phyloP scores from a whole-genome alignment of 2,329 filamentous ascomycete genomes.

The Alternaria arborescens region DNA sequence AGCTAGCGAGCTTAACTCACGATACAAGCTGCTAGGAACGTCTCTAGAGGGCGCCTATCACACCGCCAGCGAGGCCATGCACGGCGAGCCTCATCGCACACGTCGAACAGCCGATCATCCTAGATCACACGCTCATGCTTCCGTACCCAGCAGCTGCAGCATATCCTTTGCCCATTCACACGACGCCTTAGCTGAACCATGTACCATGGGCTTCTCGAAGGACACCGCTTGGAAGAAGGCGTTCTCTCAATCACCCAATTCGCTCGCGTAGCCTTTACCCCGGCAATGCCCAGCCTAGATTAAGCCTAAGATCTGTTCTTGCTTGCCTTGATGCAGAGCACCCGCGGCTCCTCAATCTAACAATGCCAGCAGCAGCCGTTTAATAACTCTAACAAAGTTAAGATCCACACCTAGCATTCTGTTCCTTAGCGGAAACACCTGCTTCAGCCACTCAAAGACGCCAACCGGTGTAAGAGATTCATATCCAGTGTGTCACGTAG shows the following conservation, averaged over 20 bases:
- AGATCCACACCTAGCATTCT: constrained; percentile 36
- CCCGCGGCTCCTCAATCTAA: constrained; percentile 21
- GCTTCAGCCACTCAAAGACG: constrained; percentile 3
- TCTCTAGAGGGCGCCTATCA: constrained; percentile 20
- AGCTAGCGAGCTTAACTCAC: constrained; percentile 15
- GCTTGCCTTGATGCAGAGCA: background rate
- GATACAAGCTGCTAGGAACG: constrained; percentile 25
- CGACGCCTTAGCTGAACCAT: constrained; percentile 18
- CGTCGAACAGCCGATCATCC: constrained; percentile 20
- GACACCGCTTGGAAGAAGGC: constrained; percentile 34
- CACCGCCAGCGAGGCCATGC: constrained; percentile 30
- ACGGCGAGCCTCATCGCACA: constrained; percentile 26
- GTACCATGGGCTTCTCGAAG: constrained; percentile 38
- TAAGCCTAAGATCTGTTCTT: constrained; percentile 46
- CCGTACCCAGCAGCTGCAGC: constrained; percentile 20
- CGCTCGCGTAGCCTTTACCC: constrained; percentile 12
- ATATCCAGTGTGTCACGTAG: constrained; percentile 11
- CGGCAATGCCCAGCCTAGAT: constrained; percentile 33
- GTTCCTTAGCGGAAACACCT: constrained; percentile 19
- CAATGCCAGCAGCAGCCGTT: constrained; percentile 24
- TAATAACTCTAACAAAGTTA: constrained; percentile 43
- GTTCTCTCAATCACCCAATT: constrained; percentile 35
- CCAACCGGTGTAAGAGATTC: constrained; percentile 18
- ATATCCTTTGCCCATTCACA: constrained; percentile 12
- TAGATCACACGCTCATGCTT: constrained; percentile 34